phyloP scores from a whole-genome alignment of 73 alveolate genomes.

The Tetrahymena elliotti region DNA sequence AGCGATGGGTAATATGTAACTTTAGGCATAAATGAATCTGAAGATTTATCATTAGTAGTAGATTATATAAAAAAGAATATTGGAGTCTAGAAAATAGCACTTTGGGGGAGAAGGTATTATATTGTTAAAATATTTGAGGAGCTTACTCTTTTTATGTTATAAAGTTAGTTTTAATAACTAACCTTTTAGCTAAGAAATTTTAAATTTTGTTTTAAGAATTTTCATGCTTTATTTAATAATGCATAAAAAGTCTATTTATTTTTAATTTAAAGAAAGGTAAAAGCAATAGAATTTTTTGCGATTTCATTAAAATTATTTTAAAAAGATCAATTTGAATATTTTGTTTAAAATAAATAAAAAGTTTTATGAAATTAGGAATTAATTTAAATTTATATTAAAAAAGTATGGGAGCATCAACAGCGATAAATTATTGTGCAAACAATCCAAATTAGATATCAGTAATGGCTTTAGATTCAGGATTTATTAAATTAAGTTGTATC shows the following conservation, averaged over 20 bases:
- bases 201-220: not conserved
- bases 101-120: slow-evolving; percentile 68
- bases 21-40: slow-evolving; percentile 56
- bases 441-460: not conserved
- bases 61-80: slow-evolving; percentile 45
- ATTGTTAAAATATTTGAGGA: slow-evolving; percentile 46
- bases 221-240: no score
- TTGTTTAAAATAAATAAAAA: no score
- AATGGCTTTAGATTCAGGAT: not conserved
- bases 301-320: no score
- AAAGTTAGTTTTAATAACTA: slow-evolving; percentile 51
- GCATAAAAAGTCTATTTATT: no score
- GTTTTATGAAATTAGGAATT: not conserved
- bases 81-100: slow-evolving; percentile 48
- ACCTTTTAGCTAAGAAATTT: slow-evolving; percentile 43
- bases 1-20: slow-evolving; percentile 62
- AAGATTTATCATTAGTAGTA: slow-evolving; percentile 47
- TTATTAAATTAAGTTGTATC: not conserved
- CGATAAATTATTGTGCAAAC: not conserved
- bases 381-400: not conserved
- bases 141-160: slow-evolving; percentile 52
- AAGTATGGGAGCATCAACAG: not conserved
- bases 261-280: no score
- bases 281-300: no score
- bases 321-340: no score